Conservation (phyloP, 2,329 filamentous ascomycete genomes). For the Trematosphaeria pertusa region DNA sequence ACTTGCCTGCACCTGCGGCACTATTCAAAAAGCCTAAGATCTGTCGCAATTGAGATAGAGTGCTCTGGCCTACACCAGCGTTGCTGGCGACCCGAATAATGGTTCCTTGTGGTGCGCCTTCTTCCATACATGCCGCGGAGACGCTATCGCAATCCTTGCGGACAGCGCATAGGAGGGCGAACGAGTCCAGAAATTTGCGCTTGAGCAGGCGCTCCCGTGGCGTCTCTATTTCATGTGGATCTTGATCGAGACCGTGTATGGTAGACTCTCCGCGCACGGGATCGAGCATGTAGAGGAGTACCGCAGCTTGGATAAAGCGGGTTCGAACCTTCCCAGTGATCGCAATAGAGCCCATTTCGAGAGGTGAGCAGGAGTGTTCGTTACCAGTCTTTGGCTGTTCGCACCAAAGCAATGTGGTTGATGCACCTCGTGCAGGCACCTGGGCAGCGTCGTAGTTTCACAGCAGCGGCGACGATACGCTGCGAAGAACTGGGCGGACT, state of each 20-base stretch:
- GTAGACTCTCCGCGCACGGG: conserved; percentile 1
- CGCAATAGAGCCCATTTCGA: not conserved
- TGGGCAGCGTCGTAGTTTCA: no score
- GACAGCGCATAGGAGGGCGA: conserved; percentile 1
- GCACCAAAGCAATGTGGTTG: no score
- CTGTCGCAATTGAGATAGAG: not conserved
- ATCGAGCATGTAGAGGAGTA: not conserved
- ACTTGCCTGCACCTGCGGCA: not conserved
- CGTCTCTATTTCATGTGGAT: not conserved
- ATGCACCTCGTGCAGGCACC: no score
- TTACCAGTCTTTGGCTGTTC: no score
- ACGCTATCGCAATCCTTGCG: conserved; percentile 3
- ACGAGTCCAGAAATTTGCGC: not conserved
- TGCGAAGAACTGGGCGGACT: no score
- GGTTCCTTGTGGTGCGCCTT: not conserved
- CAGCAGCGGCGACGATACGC: no score
- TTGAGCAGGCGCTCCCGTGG: not conserved
- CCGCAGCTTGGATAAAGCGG: not conserved
- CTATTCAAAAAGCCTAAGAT: not conserved
- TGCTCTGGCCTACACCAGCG: not conserved
- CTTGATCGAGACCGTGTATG: not conserved
- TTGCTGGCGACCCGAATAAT: not conserved
- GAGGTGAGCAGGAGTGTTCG: no score
- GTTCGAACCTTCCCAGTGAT: not conserved
- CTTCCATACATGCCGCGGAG: conserved; percentile 2